A percentile compares a stretch with the other conserved stretches of the same genome.
Evolutionary conservation across 2,329 filamentous ascomycete species (phyloP).

Genomic region (Aspergillus texensis): DNA sequence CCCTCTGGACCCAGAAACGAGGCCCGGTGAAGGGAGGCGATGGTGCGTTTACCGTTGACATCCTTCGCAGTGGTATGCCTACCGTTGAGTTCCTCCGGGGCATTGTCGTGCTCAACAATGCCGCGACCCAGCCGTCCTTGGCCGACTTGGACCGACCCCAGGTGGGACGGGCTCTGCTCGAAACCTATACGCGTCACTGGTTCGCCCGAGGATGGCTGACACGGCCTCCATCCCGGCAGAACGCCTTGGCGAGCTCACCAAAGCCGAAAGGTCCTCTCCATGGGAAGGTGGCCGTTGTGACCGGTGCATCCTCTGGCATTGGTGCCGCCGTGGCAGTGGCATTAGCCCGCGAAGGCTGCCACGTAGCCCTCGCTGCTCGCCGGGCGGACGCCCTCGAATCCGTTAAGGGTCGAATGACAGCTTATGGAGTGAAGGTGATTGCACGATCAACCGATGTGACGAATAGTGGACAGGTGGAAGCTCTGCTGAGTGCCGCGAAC

Average conservation of each 20-base stretch:
- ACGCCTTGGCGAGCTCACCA: constrained; percentile 48
- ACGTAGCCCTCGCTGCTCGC: constrained; percentile 72
- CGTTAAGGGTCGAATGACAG: constrained; percentile 63
- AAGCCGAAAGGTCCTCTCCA: constrained; percentile 61
- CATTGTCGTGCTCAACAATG: constrained; percentile 74
- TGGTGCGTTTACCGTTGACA: constrained; percentile 75
- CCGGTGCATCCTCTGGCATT: constrained; percentile 77
- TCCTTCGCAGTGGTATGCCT: constrained; percentile 80
- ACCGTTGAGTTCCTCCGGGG: constrained; percentile 70
- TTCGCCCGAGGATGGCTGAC: constrained; percentile 78
- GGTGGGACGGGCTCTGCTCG: constrained; percentile 70
- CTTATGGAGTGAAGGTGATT: constrained; percentile 66
- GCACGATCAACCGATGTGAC: constrained; percentile 74
- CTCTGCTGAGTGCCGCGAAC: constrained; percentile 61
- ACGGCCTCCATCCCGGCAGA: constrained; percentile 58
- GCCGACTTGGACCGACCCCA: constrained; percentile 65
- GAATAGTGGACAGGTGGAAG: constrained; percentile 65
- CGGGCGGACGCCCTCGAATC: constrained; percentile 69
- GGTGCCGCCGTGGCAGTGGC: constrained; percentile 73
- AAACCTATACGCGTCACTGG: constrained; percentile 79
- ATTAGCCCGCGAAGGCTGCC: constrained; percentile 70
- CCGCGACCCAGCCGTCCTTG: constrained; percentile 63
- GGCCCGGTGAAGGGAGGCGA: constrained; percentile 66
- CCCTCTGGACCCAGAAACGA: constrained; percentile 71
- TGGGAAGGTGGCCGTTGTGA: constrained; percentile 74